Base-by-base conservation (phyloP, 179 eudicot genomes). In the Silene vulgaris region DNA sequence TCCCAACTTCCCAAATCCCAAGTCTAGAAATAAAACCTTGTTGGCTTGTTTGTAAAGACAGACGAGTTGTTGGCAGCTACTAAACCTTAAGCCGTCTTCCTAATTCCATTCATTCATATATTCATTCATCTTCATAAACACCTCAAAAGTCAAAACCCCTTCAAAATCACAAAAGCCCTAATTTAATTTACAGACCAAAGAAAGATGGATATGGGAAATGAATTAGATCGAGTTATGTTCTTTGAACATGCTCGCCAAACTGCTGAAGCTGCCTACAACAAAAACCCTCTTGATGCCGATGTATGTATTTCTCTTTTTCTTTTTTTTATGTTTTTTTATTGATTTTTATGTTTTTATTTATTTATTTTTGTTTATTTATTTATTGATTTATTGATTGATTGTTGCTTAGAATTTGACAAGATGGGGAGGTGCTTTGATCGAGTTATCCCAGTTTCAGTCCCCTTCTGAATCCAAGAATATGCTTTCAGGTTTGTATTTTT, bases 371-470 rank as follows among this genome's bases (percentile, higher is more conserved):
- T 3, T 35, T 3, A 35, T 4, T 35, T 3, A 40, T 45, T 45
- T 1, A 45, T 45, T 45, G 0, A 45, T 45, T 45, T 14, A 7
- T 45, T 35, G 8, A 35, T 35, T 35, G 40, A 35, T 35, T 35
- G 40, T 2, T 45, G 52, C 14, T 5, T 82, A 94, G 97, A 94
- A 94, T 83, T 85, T 92, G 84, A 92, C 91, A 17, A 81, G 87
- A 75, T 95, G 99, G 99, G 97, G 95, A n/a, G 90, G 95, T 1
- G 92, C 92, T 75, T 87, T 95, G 82, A 83, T 95, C 43, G 99
- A 95, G 82, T 74, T 90, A 54, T 88, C 97, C 7, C 89, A 87
- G 80, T 92, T 88, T 37, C 89, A 88, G 23, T 71, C 14, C 35
- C 81, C 85, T 32, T 65, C 50, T 4, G 93, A 92, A 0, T 87